phyloP scores from a whole-genome alignment of 2,329 filamentous ascomycete genomes.

The Verticillium nonalfalfae region DNA sequence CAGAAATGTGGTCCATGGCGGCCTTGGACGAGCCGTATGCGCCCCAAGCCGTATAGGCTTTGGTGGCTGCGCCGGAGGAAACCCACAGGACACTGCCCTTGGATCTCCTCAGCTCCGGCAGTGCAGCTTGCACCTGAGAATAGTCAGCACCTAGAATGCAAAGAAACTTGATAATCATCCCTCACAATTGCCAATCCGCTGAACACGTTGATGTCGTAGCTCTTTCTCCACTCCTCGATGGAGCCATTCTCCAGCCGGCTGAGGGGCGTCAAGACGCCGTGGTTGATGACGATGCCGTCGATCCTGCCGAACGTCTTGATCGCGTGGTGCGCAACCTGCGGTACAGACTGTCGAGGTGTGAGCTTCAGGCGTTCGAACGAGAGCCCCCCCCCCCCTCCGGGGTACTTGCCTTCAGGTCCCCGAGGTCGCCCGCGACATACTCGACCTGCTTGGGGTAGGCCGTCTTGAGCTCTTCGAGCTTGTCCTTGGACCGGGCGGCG shows the following conservation, averaged over 20 bases:
- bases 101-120: slow-evolving; percentile 61
- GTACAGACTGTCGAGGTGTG: slow-evolving; percentile 37
- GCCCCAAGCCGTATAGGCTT: slow-evolving; percentile 67
- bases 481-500: slow-evolving; percentile 46
- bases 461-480: slow-evolving; percentile 44
- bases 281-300: slow-evolving; percentile 83
- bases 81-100: slow-evolving; percentile 71
- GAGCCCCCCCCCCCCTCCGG: neutral
- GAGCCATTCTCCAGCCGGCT: slow-evolving; percentile 60
- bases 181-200: slow-evolving; percentile 72
- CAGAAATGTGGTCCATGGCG: slow-evolving; percentile 71
- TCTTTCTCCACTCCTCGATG: slow-evolving; percentile 66
- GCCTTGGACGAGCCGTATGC: slow-evolving; percentile 81
- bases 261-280: slow-evolving; percentile 74
- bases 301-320: slow-evolving; percentile 62
- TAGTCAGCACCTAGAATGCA: neutral
- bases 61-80: slow-evolving; percentile 69
- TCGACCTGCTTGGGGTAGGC: slow-evolving; percentile 47
- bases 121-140: slow-evolving; percentile 59
- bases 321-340: slow-evolving; percentile 59
- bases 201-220: slow-evolving; percentile 84
- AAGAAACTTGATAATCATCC: slow-evolving; percentile 1
- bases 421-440: slow-evolving; percentile 49
- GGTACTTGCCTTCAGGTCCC: slow-evolving; percentile 40
- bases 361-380: neutral